Evolutionary conservation across 768 basidiomycete species (phyloP).

Genomic region (Tricholoma furcatifolium): DNA sequence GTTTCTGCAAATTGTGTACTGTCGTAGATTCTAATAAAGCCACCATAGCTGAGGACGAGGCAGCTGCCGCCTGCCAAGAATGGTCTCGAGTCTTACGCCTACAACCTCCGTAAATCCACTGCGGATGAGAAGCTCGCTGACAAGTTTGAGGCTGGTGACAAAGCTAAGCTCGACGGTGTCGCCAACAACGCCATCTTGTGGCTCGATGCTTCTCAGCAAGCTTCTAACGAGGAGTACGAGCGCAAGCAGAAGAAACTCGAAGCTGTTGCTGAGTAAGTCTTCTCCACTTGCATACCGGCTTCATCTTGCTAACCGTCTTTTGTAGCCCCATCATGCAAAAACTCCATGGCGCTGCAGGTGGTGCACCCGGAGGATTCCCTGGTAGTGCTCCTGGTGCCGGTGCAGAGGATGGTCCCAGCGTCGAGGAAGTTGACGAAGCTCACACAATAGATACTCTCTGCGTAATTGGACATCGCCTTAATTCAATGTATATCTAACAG

Average conservation of each 20-base stretch:
- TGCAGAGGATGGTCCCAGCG: conserved; percentile 81
- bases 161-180: conserved; percentile 75
- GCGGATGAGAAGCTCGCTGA: conserved; percentile 80
- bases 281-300: not conserved
- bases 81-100: conserved; percentile 89
- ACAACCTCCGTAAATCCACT: conserved; percentile 92
- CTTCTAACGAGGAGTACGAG: conserved; percentile 92
- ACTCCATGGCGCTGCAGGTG: conserved; percentile 76
- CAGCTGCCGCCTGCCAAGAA: conserved; percentile 86
- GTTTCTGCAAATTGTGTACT: conserved; percentile 17
- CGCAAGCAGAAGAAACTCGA: conserved; percentile 93
- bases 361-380: conserved; percentile 56
- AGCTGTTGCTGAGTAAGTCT: conserved; percentile 64
- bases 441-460: conserved; percentile 13
- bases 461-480: not conserved
- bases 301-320: conserved; percentile 7
- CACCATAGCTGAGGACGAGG: conserved; percentile 75
- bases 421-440: conserved; percentile 85
- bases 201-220: conserved; percentile 88
- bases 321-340: conserved; percentile 59
- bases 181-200: conserved; percentile 83
- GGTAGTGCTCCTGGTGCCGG: conserved; percentile 61
- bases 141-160: conserved; percentile 88
- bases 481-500: no score
- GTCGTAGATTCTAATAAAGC: not conserved